Evolutionary conservation across 805 yeast genomes (phyloP).

Genomic region (Wickerhamomyces bovis): DNA sequence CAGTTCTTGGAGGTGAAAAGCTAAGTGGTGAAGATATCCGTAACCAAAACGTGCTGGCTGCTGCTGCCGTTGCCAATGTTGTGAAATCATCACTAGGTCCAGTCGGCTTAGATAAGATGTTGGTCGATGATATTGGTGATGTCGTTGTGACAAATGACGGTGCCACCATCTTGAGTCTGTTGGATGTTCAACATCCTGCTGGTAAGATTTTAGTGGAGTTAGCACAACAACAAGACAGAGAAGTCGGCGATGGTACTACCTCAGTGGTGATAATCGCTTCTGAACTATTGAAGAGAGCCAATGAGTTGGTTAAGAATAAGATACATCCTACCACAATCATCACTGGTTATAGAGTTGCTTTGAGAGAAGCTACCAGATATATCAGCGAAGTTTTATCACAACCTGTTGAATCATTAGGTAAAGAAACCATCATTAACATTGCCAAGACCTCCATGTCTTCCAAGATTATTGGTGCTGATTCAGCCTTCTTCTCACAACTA

Average conservation of each 20-base stretch:
- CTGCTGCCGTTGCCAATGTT: slow-evolving; percentile 97
- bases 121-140: slow-evolving; percentile 98
- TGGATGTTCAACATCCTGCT: slow-evolving; percentile 98
- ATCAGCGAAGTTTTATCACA: slow-evolving; percentile 79
- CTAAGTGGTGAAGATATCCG: slow-evolving; percentile 94
- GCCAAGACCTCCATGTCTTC: slow-evolving; percentile 98
- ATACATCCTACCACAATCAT: slow-evolving; percentile 98
- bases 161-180: slow-evolving; percentile 83
- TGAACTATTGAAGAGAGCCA: slow-evolving; percentile 86
- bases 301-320: slow-evolving; percentile 86
- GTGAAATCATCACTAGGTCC: slow-evolving; percentile 97
- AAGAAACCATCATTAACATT: slow-evolving; percentile 79
- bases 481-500: slow-evolving; percentile 82
- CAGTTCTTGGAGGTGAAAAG: slow-evolving; percentile 90
- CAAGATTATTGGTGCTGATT: slow-evolving; percentile 90
- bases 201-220: slow-evolving; percentile 94
- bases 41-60: slow-evolving; percentile 92
- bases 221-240: slow-evolving; percentile 98
- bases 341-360: slow-evolving; percentile 91
- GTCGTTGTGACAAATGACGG: slow-evolving; percentile 99
- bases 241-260: slow-evolving; percentile 98
- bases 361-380: slow-evolving; percentile 80
- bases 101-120: slow-evolving; percentile 96
- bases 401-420: slow-evolving; percentile 67
- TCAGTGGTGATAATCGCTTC: slow-evolving; percentile 95